Conservation (phyloP, 2,329 filamentous ascomycete genomes). For the Phyllosticta citribraziliensis region DNA sequence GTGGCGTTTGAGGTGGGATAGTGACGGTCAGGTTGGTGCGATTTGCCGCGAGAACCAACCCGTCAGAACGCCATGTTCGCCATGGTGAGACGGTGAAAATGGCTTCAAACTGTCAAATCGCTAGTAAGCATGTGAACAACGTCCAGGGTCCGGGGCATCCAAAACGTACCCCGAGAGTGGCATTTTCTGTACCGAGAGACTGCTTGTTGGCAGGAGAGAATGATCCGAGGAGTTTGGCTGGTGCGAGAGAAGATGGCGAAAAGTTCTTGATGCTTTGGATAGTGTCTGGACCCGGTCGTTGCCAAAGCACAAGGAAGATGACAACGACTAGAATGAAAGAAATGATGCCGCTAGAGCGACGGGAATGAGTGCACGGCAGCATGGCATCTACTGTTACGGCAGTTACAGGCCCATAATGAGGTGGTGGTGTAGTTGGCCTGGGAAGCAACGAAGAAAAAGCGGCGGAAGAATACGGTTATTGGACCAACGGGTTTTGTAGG, state of each 20-base stretch:
- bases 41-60: constrained; percentile 8
- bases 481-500: not conserved
- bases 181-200: constrained; percentile 6
- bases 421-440: not conserved
- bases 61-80: constrained; percentile 10
- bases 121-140: not conserved
- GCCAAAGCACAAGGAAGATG: constrained; percentile 3
- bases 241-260: not conserved
- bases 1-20: constrained; percentile 6
- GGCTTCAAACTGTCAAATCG: constrained; percentile 7
- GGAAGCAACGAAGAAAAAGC: not conserved
- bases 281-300: not conserved
- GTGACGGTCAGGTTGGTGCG: constrained; percentile 10
- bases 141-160: not conserved
- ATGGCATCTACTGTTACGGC: not conserved
- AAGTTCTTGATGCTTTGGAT: not conserved
- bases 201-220: not conserved
- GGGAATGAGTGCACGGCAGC: constrained; percentile 7
- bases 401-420: not conserved
- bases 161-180: constrained; percentile 8
- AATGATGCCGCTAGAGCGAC: constrained; percentile 7
- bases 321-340: constrained; percentile 1
- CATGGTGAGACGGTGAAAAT: constrained; percentile 10
- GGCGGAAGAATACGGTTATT: not conserved
- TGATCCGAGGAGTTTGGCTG: not conserved